These are phyloP conservation scores for Obelidium mucronatum DNA, from an alignment of 192 early-diverging fungal species.

Conservation along the genomic window DNA sequence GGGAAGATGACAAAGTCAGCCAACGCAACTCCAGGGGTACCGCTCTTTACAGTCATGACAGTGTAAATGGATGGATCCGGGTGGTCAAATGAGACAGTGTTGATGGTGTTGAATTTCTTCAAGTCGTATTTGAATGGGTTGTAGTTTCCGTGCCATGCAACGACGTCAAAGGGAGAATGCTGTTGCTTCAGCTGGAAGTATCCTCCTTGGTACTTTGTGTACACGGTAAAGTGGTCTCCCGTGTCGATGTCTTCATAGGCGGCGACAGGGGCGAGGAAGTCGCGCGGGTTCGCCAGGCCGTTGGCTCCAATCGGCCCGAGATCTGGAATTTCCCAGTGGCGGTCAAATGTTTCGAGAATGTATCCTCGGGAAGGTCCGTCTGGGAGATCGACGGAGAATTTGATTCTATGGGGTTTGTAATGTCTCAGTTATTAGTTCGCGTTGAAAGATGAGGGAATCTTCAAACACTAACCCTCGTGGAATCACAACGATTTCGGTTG, in stretches of 20 bases:
- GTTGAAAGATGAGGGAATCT: background rate
- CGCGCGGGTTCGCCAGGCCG: slow-evolving; percentile 92
- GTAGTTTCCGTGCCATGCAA: slow-evolving; percentile 98
- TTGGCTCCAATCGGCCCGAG: slow-evolving; percentile 96
- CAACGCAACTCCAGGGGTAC: slow-evolving; percentile 82
- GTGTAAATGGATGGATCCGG: slow-evolving; percentile 98
- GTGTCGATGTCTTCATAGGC: slow-evolving; percentile 71
- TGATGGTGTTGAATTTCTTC: slow-evolving; percentile 81
- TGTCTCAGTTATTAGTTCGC: background rate
- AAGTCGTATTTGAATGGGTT: slow-evolving; percentile 94
- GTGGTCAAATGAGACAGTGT: slow-evolving; percentile 92
- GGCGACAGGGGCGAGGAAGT: slow-evolving; percentile 90
- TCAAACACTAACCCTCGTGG: slow-evolving; percentile 74
- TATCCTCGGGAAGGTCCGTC: slow-evolving; percentile 90
- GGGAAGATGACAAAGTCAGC: slow-evolving; percentile 98
- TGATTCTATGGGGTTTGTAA: slow-evolving; percentile 60
- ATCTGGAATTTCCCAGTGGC: slow-evolving; percentile 94
- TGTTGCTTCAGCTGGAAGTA: slow-evolving; percentile 66
- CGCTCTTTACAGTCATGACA: slow-evolving; percentile 89
- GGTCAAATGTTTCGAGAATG: slow-evolving; percentile 86
- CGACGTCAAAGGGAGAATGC: slow-evolving; percentile 94
- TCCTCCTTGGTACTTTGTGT: slow-evolving; percentile 86
- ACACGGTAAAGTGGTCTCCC: slow-evolving; percentile 64
- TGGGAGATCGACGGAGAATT: slow-evolving; percentile 79
- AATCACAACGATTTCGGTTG: slow-evolving; percentile 94